Conservation (phyloP, 768 basidiomycete genomes). For the Pilatotrama ljubarskyi region DNA sequence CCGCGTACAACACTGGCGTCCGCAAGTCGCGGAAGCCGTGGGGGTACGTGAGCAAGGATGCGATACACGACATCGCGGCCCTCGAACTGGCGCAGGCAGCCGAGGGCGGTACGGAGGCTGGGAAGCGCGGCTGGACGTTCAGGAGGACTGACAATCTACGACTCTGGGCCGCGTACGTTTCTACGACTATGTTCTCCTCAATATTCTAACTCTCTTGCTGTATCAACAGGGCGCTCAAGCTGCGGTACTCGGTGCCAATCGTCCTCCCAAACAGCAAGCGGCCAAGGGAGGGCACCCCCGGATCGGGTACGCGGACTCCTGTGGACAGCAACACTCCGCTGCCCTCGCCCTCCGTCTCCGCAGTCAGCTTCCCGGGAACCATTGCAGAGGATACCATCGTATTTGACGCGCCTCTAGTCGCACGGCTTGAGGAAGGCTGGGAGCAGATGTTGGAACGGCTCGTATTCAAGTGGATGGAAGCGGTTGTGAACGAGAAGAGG, state of each 20-base stretch:
- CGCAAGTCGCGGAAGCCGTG: conserved; percentile 81
- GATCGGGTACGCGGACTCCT: conserved; percentile 17
- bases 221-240: conserved; percentile 71
- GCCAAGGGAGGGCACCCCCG: background rate
- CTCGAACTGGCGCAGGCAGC: conserved; percentile 50
- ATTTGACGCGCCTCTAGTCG: conserved; percentile 77
- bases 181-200: conserved; percentile 18
- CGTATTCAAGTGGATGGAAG: conserved; percentile 64
- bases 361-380: conserved; percentile 36
- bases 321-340: conserved; percentile 21
- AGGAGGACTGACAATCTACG: conserved; percentile 83
- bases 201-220: conserved; percentile 34
- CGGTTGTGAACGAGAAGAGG: conserved; percentile 60
- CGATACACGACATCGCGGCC: conserved; percentile 76
- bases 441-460: conserved; percentile 71
- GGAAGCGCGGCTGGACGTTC: conserved; percentile 77
- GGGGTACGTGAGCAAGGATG: conserved; percentile 79
- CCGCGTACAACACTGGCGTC: conserved; percentile 78
- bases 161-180: conserved; percentile 83
- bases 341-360: conserved; percentile 32
- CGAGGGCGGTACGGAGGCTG: conserved; percentile 41
- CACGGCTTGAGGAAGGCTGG: conserved; percentile 77
- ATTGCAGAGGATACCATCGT: conserved; percentile 48
- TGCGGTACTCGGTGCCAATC: conserved; percentile 78
- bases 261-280: conserved; percentile 43